Percentiles rank a stretch among this genome's conserved stretches.
Evolutionary conservation across 2,329 filamentous ascomycete species (phyloP).

Genomic region (Cladosporium phlei): DNA sequence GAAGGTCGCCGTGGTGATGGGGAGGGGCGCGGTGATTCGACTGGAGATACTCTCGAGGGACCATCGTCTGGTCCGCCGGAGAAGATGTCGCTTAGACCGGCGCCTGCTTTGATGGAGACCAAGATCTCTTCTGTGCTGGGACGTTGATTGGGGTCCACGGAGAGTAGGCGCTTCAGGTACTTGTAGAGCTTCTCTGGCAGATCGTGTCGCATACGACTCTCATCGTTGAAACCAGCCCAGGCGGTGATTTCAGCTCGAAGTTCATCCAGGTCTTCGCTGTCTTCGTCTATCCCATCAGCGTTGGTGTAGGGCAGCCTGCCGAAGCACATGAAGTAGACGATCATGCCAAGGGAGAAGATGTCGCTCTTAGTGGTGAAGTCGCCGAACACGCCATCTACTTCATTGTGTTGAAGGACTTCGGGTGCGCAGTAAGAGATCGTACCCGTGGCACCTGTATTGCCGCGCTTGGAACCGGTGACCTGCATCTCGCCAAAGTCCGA

Average conservation of each 20-base stretch:
- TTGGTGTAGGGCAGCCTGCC: constrained; percentile 77
- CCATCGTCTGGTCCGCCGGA: constrained; percentile 24
- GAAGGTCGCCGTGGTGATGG: constrained; percentile 22
- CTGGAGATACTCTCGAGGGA: constrained; percentile 37
- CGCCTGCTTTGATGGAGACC: constrained; percentile 63
- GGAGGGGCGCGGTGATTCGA: constrained; percentile 33
- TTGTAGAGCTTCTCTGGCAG: constrained; percentile 81
- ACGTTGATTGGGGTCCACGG: constrained; percentile 68
- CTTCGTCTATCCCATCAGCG: constrained; percentile 81
- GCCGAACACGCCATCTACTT: constrained; percentile 64
- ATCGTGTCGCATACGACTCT: constrained; percentile 63
- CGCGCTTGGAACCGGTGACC: constrained; percentile 71
- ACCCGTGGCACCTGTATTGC: constrained; percentile 86
- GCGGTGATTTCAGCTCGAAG: constrained; percentile 78
- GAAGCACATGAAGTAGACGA: constrained; percentile 97
- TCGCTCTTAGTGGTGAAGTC: constrained; percentile 98
- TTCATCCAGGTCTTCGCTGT: constrained; percentile 83
- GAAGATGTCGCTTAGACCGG: constrained; percentile 28
- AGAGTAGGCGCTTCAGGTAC: constrained; percentile 74
- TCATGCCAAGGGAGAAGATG: constrained; percentile 98
- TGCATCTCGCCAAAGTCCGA: constrained; percentile 99
- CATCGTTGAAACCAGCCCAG: constrained; percentile 75
- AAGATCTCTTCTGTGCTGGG: constrained; percentile 85
- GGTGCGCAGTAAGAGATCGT: constrained; percentile 98
- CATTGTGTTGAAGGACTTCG: constrained; percentile 71